A percentile compares a stretch with the other conserved stretches of the same genome.
These are phyloP conservation scores for Penicillium capsulatum DNA, from an alignment of 2,329 filamentous ascomycete species.

Conservation along the genomic window DNA sequence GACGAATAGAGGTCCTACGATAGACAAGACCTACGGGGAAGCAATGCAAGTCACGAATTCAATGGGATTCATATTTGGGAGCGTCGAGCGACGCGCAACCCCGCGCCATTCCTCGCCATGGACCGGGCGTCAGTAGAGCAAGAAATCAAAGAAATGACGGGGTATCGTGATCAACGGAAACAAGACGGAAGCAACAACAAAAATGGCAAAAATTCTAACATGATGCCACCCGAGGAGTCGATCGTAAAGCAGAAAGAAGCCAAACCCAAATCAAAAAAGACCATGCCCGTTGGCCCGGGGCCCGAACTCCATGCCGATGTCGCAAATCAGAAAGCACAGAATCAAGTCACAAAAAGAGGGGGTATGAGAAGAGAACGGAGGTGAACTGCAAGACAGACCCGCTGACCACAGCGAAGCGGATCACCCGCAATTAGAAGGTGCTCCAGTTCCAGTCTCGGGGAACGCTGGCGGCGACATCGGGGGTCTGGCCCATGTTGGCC, in stretches of 20 bases:
- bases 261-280: background rate
- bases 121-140: slow-evolving; percentile 13
- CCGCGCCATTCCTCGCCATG: slow-evolving; percentile 9
- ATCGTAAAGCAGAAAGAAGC: background rate
- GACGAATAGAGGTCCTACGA: slow-evolving; percentile 1
- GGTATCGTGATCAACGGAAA: slow-evolving; percentile 33
- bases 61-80: slow-evolving; percentile 4
- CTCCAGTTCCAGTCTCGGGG: slow-evolving; percentile 60
- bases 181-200: slow-evolving; percentile 16
- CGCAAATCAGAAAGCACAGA: background rate
- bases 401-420: slow-evolving; percentile 11
- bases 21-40: slow-evolving; percentile 2
- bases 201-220: slow-evolving; percentile 9
- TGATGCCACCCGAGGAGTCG: background rate
- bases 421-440: slow-evolving; percentile 49
- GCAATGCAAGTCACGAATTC: background rate
- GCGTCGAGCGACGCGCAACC: slow-evolving; percentile 5
- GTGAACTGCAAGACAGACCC: slow-evolving; percentile 14
- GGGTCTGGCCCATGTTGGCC: slow-evolving; percentile 25
- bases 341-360: slow-evolving; percentile 1
- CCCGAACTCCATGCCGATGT: slow-evolving; percentile 1
- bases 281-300: too few relatives aligned
- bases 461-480: slow-evolving; percentile 52
- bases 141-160: slow-evolving; percentile 26
- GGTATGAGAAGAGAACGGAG: slow-evolving; percentile 9